Base-by-base conservation (phyloP, 805 yeast species). In the Wickerhamomyces ciferrii region DNA sequence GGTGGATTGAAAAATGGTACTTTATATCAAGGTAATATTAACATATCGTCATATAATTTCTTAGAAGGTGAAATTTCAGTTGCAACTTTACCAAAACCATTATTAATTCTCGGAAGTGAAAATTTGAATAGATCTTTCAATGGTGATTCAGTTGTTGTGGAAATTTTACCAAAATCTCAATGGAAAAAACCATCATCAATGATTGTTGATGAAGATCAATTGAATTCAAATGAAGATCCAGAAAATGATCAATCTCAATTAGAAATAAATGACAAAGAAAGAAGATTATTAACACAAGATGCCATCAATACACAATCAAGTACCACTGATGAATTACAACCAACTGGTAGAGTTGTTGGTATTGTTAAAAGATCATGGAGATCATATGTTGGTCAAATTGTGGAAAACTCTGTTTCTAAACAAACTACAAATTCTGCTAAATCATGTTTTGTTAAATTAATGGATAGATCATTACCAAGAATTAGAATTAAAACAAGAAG, bases 311-410 rank as follows among this genome's bases (percentile, higher is more conserved):
- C 83, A 2, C 86, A 82, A 43, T 65, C 73, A 27, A 64, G 63
- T 20, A 81, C 81, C 32, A 64, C 72, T 24, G 67, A 59, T 17
- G 76, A 76, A 52, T 63, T 84, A 20, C 90, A 86, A 60, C 99
- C 98, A n/a, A 92, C 99, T 0, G 98, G 96, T 2, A 79, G 81
- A 54, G 86, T 94, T 32, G 97, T 94, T 13, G 95, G 96, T 25
- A 77, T 94, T 23, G 71, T 83, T 38, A 84, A 88, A 67, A 78
- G 99, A 66, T 87, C 92, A 50, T 94, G 99, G 99, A 79, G 99
- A 63, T 82, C 83, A 53, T 94, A 91, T 60, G 99, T 94, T 35
- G 99, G 99, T 14, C 97, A 91, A 64, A 75, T 94, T 51, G 84
- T 92, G 2, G 84, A 89, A 39, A 75, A 82, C 34, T 83, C 96